A percentile compares a stretch with the other conserved stretches of the same genome.
Evolutionary conservation across 345 rosid genomes (phyloP).

Genomic region (Moricandia arvensis): DNA sequence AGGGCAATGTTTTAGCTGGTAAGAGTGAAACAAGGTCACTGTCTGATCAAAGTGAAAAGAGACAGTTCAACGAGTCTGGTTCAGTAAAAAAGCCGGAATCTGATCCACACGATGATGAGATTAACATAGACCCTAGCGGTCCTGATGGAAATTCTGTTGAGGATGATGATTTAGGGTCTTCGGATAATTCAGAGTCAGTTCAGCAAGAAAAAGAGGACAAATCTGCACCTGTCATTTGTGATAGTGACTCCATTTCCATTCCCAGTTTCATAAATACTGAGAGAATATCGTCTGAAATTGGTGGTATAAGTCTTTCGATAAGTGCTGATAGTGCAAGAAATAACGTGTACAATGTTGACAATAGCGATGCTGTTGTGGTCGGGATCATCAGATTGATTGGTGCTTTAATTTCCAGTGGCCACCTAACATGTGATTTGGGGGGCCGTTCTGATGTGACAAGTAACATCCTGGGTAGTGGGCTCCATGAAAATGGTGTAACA

Average conservation of each 20-base stretch:
- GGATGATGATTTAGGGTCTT: conserved; percentile 44
- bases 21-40: conserved; percentile 42
- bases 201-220: conserved; percentile 41
- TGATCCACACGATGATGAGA: conserved; percentile 37
- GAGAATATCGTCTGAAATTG: conserved; percentile 76
- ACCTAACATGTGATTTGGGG: conserved; percentile 61
- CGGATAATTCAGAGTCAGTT: conserved; percentile 40
- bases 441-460: conserved; percentile 56
- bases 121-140: conserved; percentile 42
- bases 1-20: conserved; percentile 43
- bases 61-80: conserved; percentile 33
- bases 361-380: conserved; percentile 83
- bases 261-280: conserved; percentile 46
- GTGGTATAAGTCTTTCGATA: conserved; percentile 94
- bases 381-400: conserved; percentile 86
- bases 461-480: conserved; percentile 62
- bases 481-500: conserved; percentile 68
- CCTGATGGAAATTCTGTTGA: conserved; percentile 37
- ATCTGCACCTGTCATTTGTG: conserved; percentile 38
- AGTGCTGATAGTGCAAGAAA: conserved; percentile 96
- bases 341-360: conserved; percentile 84
- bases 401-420: conserved; percentile 78
- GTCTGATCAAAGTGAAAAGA: conserved; percentile 42
- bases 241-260: conserved; percentile 38
- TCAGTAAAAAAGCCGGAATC: conserved; percentile 42